phyloP scores from a whole-genome alignment of 768 basidiomycete species.

The Trametes villosa region DNA sequence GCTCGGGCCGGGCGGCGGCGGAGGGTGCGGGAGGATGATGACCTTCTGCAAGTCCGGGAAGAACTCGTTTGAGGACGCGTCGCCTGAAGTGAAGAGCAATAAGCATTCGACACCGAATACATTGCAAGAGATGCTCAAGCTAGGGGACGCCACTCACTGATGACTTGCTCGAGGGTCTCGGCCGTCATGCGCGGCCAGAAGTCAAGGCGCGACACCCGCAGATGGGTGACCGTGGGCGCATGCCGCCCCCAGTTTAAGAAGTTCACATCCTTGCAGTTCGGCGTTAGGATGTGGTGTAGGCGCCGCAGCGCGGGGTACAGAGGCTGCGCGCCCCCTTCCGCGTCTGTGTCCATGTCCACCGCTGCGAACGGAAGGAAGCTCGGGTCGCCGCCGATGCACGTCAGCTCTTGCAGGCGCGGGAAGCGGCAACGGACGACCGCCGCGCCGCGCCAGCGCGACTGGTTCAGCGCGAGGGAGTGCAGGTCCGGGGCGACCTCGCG shows the following conservation, averaged over 20 bases:
- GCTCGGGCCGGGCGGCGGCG: constrained; percentile 1
- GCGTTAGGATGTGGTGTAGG: constrained; percentile 19
- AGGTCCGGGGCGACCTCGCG: constrained; percentile 12
- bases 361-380: constrained; percentile 13
- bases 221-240: constrained; percentile 17
- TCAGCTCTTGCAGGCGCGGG: constrained; percentile 18
- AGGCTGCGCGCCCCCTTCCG: no score
- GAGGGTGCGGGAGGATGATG: constrained; percentile 17
- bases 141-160: not conserved
- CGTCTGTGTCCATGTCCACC: not conserved
- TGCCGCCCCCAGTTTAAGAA: constrained; percentile 14
- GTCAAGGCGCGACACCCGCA: constrained; percentile 17
- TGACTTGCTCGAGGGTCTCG: not conserved
- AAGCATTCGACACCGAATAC: not conserved
- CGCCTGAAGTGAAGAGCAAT: not conserved
- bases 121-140: no score
- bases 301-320: constrained; percentile 17
- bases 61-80: not conserved
- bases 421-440: constrained; percentile 13
- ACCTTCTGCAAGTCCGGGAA: constrained; percentile 12
- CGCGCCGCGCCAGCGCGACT: constrained; percentile 16
- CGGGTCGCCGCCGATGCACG: constrained; percentile 16
- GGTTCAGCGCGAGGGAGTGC: constrained; percentile 12
- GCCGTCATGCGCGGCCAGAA: not conserved
- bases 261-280: constrained; percentile 11